Conservation (phyloP, 2,329 filamentous ascomycete species). For the Calycina herbarum region DNA sequence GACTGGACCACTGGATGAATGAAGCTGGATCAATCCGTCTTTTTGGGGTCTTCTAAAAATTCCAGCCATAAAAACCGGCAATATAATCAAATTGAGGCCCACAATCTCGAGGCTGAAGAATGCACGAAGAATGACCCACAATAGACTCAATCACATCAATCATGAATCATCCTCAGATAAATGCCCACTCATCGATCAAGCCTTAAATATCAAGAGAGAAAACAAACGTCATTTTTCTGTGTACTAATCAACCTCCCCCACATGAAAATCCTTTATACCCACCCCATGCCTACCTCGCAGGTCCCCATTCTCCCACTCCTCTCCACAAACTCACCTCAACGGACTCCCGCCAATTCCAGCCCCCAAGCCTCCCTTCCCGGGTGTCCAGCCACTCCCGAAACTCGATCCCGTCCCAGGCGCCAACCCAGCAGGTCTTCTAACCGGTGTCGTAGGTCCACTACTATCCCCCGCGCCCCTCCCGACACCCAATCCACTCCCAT, state of each 20-base stretch:
- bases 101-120: too few species aligned
- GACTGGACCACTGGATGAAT: too few species aligned
- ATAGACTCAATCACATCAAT: neutral
- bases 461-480: neutral
- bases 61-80: too few species aligned
- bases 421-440: slow-evolving; percentile 42
- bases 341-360: slow-evolving; percentile 30
- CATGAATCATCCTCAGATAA: neutral
- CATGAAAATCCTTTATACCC: neutral
- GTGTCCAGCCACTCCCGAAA: slow-evolving; percentile 44
- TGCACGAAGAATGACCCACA: too few species aligned
- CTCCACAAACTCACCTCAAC: slow-evolving; percentile 21
- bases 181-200: too few species aligned
- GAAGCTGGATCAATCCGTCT: too few species aligned
- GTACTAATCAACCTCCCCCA: neutral
- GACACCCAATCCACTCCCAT: slow-evolving; percentile 20
- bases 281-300: neutral
- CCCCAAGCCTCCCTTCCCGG: slow-evolving; percentile 42
- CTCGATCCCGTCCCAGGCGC: slow-evolving; percentile 33
- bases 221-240: neutral
- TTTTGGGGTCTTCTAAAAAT: too few species aligned
- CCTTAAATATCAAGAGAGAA: neutral
- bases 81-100: too few species aligned
- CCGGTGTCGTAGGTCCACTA: slow-evolving; percentile 49
- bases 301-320: neutral